Percentiles rank a stretch among this genome's conserved stretches.
Evolutionary conservation across 176 grass and related monocot species (phyloP).

Genomic region (Paspalum notatum): DNA sequence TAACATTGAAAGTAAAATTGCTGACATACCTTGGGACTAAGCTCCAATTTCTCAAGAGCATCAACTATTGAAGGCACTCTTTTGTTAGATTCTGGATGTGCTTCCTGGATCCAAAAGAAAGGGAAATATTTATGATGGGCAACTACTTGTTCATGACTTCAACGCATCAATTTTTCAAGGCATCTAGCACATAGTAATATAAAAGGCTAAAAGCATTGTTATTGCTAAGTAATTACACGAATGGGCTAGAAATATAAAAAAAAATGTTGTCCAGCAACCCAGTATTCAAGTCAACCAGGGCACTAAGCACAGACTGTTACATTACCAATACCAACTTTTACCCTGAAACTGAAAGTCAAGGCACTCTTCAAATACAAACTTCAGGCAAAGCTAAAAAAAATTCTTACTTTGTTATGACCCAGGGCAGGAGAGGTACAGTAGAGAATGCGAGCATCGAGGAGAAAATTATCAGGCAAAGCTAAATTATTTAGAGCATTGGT

Average conservation of each 20-base stretch:
- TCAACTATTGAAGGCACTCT: conserved; percentile 85
- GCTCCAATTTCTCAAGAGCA: conserved; percentile 80
- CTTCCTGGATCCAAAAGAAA: conserved; percentile 52
- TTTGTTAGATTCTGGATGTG: conserved; percentile 96
- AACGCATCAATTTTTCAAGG: conserved; percentile 1
- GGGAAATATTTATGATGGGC: neutral
- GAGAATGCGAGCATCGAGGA: conserved; percentile 65
- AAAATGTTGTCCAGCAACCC: neutral
- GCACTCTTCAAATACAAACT: neutral
- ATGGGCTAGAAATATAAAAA: neutral
- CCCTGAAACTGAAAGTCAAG: neutral
- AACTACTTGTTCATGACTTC: neutral
- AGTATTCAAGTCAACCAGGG: neutral
- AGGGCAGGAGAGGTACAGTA: conserved; percentile 84
- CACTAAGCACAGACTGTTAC: no score
- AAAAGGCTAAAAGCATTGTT: neutral
- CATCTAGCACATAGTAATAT: neutral
- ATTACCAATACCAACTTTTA: no score
- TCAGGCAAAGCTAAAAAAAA: neutral
- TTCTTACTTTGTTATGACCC: conserved; percentile 84
- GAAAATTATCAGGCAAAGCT: conserved; percentile 46
- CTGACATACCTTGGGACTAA: conserved; percentile 74
- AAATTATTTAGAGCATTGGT: conserved; percentile 39
- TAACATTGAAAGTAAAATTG: neutral
- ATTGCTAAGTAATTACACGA: neutral